Percentiles rank a stretch among this genome's conserved stretches.
Conservation (phyloP, 768 basidiomycete species). For the Suillus lakei region DNA sequence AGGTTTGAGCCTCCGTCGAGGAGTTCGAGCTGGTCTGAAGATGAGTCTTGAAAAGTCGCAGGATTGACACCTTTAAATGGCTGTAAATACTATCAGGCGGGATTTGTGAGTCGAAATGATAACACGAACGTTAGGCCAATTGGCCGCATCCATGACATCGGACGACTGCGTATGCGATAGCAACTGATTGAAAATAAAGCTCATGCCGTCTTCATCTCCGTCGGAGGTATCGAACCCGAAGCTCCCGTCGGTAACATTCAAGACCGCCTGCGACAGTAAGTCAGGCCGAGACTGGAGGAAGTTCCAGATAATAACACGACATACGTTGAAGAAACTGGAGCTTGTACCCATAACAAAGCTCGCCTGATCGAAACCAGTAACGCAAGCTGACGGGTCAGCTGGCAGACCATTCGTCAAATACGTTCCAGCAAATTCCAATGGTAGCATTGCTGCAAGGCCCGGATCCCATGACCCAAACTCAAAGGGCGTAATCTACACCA, state of each 20-base stretch:
- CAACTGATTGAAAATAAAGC: slow-evolving; percentile 55
- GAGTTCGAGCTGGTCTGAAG: slow-evolving; percentile 58
- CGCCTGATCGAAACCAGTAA: slow-evolving; percentile 74
- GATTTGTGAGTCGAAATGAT: not conserved
- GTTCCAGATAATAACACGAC: slow-evolving; percentile 12
- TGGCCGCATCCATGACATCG: slow-evolving; percentile 52
- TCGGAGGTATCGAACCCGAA: slow-evolving; percentile 46
- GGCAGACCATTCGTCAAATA: slow-evolving; percentile 61
- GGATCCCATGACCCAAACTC: slow-evolving; percentile 82
- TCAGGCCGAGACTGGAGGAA: not conserved
- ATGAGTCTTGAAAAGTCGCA: slow-evolving; percentile 56
- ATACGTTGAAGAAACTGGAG: slow-evolving; percentile 68
- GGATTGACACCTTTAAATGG: slow-evolving; percentile 57
- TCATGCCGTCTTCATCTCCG: slow-evolving; percentile 40
- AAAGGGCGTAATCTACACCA: slow-evolving; percentile 56
- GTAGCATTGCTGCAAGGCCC: slow-evolving; percentile 69
- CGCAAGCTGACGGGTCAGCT: slow-evolving; percentile 61
- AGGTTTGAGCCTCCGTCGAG: slow-evolving; percentile 74
- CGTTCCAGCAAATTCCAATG: slow-evolving; percentile 68
- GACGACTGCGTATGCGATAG: slow-evolving; percentile 52
- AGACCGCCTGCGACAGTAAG: slow-evolving; percentile 45
- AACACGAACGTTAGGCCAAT: slow-evolving; percentile 62
- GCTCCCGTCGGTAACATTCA: slow-evolving; percentile 46
- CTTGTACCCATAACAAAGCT: slow-evolving; percentile 80
- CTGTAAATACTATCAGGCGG: slow-evolving; percentile 24